These are phyloP conservation scores for Talaromyces sp. DNA, from an alignment of 2,329 filamentous ascomycete genomes.

Conservation along the genomic window DNA sequence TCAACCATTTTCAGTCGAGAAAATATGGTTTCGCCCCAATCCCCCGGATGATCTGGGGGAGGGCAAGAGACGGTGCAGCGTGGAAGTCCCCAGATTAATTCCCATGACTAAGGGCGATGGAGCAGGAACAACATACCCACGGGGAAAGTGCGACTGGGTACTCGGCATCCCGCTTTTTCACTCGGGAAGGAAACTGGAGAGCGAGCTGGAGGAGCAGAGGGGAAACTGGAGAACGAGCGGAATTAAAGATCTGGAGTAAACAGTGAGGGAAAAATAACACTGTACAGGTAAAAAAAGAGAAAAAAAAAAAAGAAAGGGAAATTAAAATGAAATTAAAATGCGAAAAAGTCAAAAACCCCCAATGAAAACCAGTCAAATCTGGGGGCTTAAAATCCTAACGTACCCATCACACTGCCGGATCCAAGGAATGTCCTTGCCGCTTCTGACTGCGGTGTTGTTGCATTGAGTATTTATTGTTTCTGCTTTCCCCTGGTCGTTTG, in stretches of 20 bases:
- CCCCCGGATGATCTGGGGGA: neutral
- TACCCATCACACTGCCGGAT: neutral
- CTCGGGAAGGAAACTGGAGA: conserved; percentile 8
- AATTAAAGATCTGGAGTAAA: neutral
- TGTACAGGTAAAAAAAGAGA: neutral
- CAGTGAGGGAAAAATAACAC: neutral
- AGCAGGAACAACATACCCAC: conserved; percentile 6
- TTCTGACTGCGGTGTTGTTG: conserved; percentile 11
- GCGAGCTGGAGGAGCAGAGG: conserved; percentile 8
- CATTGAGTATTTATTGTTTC: conserved; percentile 23
- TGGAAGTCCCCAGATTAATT: neutral
- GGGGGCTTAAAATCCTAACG: conserved; percentile 1
- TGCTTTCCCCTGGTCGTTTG: conserved; percentile 3
- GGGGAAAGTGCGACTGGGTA: conserved; percentile 10
- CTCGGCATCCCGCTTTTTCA: conserved; percentile 22
- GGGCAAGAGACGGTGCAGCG: too few relatives aligned
- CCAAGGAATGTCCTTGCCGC: conserved; percentile 13
- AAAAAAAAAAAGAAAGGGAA: neutral
- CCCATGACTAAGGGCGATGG: too few relatives aligned
- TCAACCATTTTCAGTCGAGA: neutral
- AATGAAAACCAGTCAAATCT: neutral
- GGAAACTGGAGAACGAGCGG: conserved; percentile 12
- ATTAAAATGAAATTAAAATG: neutral
- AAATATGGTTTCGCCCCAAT: neutral
- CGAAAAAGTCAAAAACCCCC: too few relatives aligned